These are phyloP conservation scores for Saccharomyces hybrid DNA, from an alignment of 1,139 yeast genomes.

Conservation along the genomic window DNA sequence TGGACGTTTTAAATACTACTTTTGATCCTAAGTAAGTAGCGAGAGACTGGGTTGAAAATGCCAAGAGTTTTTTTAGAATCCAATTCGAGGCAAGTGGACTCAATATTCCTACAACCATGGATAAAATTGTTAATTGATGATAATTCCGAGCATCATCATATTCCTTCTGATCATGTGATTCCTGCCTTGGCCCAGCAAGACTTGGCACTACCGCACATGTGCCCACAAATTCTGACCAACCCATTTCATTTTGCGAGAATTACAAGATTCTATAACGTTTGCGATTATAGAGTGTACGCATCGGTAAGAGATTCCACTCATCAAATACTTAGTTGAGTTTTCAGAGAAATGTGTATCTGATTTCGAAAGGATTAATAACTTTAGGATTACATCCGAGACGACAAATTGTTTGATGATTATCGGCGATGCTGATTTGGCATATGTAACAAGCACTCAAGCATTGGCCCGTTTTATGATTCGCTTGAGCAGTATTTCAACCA, in stretches of 20 bases:
- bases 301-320: conserved; percentile 14
- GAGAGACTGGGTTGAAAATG: conserved; percentile 5
- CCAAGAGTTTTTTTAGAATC: conserved; percentile 7
- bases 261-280: conserved; percentile 16
- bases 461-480: not conserved
- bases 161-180: conserved; percentile 5
- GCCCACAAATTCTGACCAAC: conserved; percentile 8
- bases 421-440: conserved; percentile 14
- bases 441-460: not conserved
- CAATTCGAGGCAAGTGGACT: conserved; percentile 8
- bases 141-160: not conserved
- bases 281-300: conserved; percentile 17
- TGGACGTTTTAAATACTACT: not conserved
- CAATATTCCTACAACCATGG: conserved; percentile 15
- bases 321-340: conserved; percentile 22
- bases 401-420: conserved; percentile 16
- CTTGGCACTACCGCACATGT: conserved; percentile 7
- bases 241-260: conserved; percentile 16
- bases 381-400: conserved; percentile 21
- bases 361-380: conserved; percentile 14
- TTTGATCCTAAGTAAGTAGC: not conserved
- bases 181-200: conserved; percentile 3
- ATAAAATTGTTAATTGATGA: conserved; percentile 6
- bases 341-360: conserved; percentile 19
- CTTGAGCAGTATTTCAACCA: not conserved